phyloP scores from a whole-genome alignment of 176 grass and related monocot genomes.

The Musa acuminata region DNA sequence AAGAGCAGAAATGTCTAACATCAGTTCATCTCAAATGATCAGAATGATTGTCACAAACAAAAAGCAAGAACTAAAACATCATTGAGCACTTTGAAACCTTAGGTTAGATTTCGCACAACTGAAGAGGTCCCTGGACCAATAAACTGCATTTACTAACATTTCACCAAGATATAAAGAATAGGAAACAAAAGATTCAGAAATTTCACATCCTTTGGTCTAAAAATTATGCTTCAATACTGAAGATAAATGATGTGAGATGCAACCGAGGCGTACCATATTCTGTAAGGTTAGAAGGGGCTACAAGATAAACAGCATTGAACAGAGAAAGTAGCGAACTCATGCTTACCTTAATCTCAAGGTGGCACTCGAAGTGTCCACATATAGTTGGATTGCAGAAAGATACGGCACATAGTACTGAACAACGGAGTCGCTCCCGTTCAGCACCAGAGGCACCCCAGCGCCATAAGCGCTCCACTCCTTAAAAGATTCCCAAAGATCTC shows the following conservation, averaged over 20 bases:
- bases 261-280: neutral
- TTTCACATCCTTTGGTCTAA: no score
- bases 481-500: conserved; percentile 90
- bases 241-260: neutral
- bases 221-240: no score
- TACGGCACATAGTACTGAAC: conserved; percentile 94
- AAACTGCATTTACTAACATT: neutral
- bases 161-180: neutral
- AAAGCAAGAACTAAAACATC: neutral
- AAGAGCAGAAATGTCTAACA: no score
- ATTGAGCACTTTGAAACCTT: no score
- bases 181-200: no score
- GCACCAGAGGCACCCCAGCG: conserved; percentile 72
- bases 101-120: neutral
- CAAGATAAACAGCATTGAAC: neutral
- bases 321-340: neutral
- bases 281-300: neutral
- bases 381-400: conserved; percentile 86
- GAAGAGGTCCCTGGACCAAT: neutral
- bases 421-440: conserved; percentile 69
- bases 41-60: neutral
- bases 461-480: conserved; percentile 98
- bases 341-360: conserved; percentile 49
- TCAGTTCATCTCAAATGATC: neutral
- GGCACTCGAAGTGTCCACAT: conserved; percentile 41